Evolutionary conservation across 1,284 basidiomycete species (phyloP), one percentile per base, ranked within the genome.

Genomic region (Trichosporon faecale): DNA sequence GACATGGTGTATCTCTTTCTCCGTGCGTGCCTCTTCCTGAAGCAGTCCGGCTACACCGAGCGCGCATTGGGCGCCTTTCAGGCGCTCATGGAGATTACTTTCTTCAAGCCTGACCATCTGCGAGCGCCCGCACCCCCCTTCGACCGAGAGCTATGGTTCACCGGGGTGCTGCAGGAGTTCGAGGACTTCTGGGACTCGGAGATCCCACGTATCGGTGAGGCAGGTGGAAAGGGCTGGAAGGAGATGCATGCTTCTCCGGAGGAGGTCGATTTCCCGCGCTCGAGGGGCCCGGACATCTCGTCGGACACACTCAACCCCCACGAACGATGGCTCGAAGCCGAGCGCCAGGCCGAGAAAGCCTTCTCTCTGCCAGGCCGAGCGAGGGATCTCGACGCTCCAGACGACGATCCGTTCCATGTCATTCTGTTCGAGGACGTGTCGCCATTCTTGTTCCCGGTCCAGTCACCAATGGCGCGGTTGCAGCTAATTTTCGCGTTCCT

Each of bases 381-480:
- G 0, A 85, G 85, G 3, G 87, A 90, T 70, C 72, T 79, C 7
- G 76, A 81, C 64, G 86, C 87, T 6, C 85, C 85, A 6, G 85
- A 86, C 12, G 87, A 88, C 31, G 85, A 86, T 31, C 93, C 94
- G 0, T 95, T 91, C 80, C 85, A 89, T 0, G 88, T 88, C 2
- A 86, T 96, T 25, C 84, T 98, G 16, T 93, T 95, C 80, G 85
- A 88, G 61, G 95, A 98, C 78, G 87, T 97, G 69, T 87, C 87
- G 12, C 82, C 88, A 2, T 85, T 94, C 64, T 86, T 98, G 23
- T 84, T 93, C 67, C 78, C 87, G 35, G 77, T 95, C 35, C 84
- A 84, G 11, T 86, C 87, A 3, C 75, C 81, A 2, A 83, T 83
- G 46, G 88, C 89, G 0, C 88, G 88, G 77, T 79, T 88, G 25